These are phyloP conservation scores for Eragrostis curvula DNA, from an alignment of 176 grass and related monocot species.

Conservation along the genomic window DNA sequence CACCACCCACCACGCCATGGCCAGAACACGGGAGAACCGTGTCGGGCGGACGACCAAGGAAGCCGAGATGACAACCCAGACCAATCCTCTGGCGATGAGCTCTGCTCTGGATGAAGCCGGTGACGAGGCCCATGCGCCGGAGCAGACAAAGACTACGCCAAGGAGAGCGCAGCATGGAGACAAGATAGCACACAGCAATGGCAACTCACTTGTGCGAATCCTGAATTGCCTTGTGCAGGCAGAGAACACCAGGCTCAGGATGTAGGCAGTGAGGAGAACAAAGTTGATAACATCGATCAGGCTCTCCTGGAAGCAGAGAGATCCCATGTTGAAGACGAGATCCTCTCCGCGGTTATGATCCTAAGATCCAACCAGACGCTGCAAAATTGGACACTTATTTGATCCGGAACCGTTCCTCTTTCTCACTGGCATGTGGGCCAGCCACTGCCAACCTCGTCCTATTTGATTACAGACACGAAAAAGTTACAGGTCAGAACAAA, in stretches of 20 bases:
- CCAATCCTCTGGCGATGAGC: conserved; percentile 40
- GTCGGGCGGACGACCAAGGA: conserved; percentile 52
- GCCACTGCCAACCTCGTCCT: no score
- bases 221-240: conserved; percentile 28
- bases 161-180: conserved; percentile 50
- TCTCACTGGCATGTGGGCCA: no score
- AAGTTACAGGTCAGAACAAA: not conserved
- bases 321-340: conserved; percentile 32
- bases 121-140: conserved; percentile 28
- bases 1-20: conserved; percentile 57
- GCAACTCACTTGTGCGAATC: not conserved
- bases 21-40: conserved; percentile 31
- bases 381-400: not conserved
- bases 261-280: conserved; percentile 46
- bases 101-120: not conserved
- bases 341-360: not conserved
- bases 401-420: no score
- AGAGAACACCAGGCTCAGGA: conserved; percentile 36
- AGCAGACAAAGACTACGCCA: conserved; percentile 27
- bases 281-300: conserved; percentile 52
- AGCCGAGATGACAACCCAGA: conserved; percentile 54
- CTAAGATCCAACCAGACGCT: conserved; percentile 27
- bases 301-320: conserved; percentile 42
- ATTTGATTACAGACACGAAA: not conserved
- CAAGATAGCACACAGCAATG: conserved; percentile 17